Evolutionary conservation across 2,329 filamentous ascomycete species (phyloP), one percentile per base, ranked within the genome.

Genomic region (Microcyclospora tardicrescens): DNA sequence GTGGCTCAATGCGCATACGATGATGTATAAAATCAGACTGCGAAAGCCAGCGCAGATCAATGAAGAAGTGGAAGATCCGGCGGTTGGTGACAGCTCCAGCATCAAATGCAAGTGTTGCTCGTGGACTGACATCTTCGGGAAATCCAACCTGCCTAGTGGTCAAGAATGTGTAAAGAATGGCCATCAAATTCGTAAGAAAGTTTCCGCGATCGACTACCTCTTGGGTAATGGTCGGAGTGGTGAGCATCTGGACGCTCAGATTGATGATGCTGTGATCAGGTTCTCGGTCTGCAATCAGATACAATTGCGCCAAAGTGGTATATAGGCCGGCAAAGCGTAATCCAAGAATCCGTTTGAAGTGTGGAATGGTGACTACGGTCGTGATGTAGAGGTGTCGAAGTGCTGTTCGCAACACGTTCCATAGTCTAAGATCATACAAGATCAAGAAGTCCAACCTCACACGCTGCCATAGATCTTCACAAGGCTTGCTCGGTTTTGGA

Each of bases 251-350:
- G 24, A 96, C 67, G 4, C 89, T 96, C 29, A 98, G 75, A 56
- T 95, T 95, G 68, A 98, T 94, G 56, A 98, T 96, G 10, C 89
- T 96, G 61, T 96, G 89, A 55, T 98, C 91, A 2, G 91, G 91
- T 59, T 98, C 91, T 46, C 91, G 74, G 56, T 98, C 91, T 11
- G 89, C 89, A 47, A 98, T 91, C 24, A 98, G 73, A 58, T 96
- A 98, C 3, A 98, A 68, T 58, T 98, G 89, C 5, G 91, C 87
- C 35, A 98, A 66, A 2, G 83, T 84, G 2, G 91, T 96, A 62
- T 98, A 98, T 2, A 98, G 70, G 1, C 86, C 89, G 38, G 93
- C 85, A 58, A 98, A 93, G n/a, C 91, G 77, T 33, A 98, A 68
- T 2, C 89, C 87, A 39, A 98, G 69, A 9, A 98, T 77, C 14